These are phyloP conservation scores for Eucalyptus grandis DNA, from an alignment of 345 rosid species.

Conservation along the genomic window DNA sequence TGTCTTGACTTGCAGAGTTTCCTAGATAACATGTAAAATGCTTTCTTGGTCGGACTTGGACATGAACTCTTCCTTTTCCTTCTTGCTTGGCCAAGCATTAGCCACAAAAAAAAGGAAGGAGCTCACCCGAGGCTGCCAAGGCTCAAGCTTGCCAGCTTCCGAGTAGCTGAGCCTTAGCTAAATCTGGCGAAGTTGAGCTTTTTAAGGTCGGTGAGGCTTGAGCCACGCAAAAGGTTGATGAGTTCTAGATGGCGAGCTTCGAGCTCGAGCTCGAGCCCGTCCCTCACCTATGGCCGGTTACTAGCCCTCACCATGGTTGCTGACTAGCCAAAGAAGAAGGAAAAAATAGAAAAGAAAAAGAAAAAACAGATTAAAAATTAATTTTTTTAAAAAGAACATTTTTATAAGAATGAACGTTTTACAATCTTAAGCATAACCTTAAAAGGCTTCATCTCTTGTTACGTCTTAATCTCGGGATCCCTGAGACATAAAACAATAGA, in stretches of 20 bases:
- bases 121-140: fast-evolving
- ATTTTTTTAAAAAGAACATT: too few species aligned
- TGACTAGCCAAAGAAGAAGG: not conserved
- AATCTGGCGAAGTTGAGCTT: fast-evolving
- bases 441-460: not conserved
- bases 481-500: not conserved
- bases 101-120: not conserved
- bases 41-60: not conserved
- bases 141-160: not conserved
- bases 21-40: not conserved
- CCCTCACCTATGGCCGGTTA: not conserved
- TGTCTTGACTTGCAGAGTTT: not conserved
- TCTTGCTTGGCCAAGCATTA: not conserved
- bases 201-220: not conserved
- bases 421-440: not conserved
- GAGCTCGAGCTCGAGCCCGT: not conserved
- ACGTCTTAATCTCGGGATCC: fast-evolving
- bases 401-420: too few species aligned
- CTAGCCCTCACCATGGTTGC: not conserved
- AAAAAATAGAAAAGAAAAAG: too few species aligned
- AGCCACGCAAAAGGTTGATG: not conserved
- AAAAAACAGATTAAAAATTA: too few species aligned
- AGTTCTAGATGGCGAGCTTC: not conserved
- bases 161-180: not conserved
- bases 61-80: not conserved